Percentiles rank a stretch among this genome's conserved stretches.
phyloP scores from a whole-genome alignment of 78 protist genomes.

The Isochrysis galbana region DNA sequence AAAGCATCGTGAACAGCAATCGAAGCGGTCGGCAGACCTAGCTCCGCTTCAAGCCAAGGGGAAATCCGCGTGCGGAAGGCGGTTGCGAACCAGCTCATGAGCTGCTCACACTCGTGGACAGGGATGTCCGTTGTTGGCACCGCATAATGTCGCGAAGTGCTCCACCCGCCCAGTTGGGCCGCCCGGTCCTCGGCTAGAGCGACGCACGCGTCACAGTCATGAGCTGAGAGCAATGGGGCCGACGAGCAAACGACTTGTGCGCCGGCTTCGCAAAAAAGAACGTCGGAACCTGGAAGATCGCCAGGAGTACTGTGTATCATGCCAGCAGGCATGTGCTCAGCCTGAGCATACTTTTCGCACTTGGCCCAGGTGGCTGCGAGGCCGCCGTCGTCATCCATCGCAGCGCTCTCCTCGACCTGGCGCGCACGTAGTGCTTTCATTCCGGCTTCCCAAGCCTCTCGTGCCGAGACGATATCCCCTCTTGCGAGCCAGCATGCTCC shows the following conservation, averaged over 20 bases:
- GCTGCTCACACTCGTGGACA: background rate
- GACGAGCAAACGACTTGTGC: background rate
- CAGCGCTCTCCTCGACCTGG: no score
- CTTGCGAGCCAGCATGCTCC: no score
- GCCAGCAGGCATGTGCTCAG: no score
- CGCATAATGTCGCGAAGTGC: background rate
- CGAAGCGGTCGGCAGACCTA: background rate
- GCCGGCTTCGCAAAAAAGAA: no score
- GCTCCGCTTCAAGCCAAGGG: background rate
- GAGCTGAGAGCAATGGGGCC: background rate
- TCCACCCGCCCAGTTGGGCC: background rate
- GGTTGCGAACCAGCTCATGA: background rate
- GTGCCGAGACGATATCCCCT: no score
- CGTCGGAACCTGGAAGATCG: no score
- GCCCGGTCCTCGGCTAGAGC: background rate
- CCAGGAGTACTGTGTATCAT: no score
- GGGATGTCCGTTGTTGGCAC: slow-evolving; percentile 10
- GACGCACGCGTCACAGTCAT: background rate
- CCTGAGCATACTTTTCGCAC: no score
- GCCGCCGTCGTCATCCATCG: no score
- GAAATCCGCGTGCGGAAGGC: background rate
- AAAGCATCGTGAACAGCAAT: background rate
- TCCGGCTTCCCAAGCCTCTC: no score
- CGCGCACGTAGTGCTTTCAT: no score
- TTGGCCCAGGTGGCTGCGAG: no score